A percentile compares a stretch with the other conserved stretches of the same genome.
Conservation (phyloP, 2,329 filamentous ascomycete genomes). For the Fusarium sp. region DNA sequence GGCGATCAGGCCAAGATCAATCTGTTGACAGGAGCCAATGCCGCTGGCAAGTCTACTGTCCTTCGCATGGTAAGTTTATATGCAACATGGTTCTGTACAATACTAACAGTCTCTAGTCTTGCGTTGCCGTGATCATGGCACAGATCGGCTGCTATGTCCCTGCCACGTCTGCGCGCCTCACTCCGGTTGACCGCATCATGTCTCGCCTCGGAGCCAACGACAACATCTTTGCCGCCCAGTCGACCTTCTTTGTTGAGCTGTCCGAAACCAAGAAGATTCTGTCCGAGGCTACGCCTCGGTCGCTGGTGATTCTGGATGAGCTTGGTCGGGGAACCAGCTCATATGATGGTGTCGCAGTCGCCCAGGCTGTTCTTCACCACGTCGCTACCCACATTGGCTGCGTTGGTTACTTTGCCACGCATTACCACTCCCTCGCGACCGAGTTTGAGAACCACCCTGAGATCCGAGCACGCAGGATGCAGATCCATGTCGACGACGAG, state of each 20-base stretch:
- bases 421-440: conserved; percentile 92
- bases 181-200: conserved; percentile 97
- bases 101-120: conserved; percentile 69
- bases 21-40: conserved; percentile 93
- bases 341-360: conserved; percentile 96
- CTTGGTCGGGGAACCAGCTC: conserved; percentile 93
- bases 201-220: conserved; percentile 96
- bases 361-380: conserved; percentile 96
- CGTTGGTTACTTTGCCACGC: conserved; percentile 95
- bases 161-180: conserved; percentile 82
- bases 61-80: conserved; percentile 80
- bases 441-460: conserved; percentile 93
- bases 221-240: conserved; percentile 98
- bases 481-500: conserved; percentile 89
- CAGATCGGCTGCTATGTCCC: conserved; percentile 96
- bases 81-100: neutral
- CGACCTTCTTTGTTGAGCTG: conserved; percentile 97
- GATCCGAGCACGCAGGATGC: conserved; percentile 88
- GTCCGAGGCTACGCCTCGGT: conserved; percentile 90
- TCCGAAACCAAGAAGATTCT: conserved; percentile 99
- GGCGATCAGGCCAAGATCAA: conserved; percentile 85
- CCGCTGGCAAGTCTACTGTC: conserved; percentile 95
- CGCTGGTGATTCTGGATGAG: conserved; percentile 95
- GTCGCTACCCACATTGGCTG: conserved; percentile 93
- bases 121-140: conserved; percentile 95